A percentile compares a stretch with the other conserved stretches of the same genome.
phyloP scores from a whole-genome alignment of 1,139 yeast genomes.

The Geotrichum siamense region DNA sequence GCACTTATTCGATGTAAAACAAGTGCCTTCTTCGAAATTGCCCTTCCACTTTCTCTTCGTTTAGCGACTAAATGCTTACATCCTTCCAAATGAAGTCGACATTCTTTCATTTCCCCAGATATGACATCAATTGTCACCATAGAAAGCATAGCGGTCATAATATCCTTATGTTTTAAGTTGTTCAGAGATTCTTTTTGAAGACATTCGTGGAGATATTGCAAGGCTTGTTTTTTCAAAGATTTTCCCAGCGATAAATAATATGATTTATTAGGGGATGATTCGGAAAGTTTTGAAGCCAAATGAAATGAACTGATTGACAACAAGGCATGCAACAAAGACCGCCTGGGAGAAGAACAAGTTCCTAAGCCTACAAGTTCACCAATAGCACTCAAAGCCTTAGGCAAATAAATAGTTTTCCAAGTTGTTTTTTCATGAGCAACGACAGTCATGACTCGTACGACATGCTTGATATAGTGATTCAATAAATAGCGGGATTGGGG shows the following conservation, averaged over 20 bases:
- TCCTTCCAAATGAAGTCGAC: conserved; percentile 64
- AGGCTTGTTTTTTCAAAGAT: conserved; percentile 67
- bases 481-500: conserved; percentile 48
- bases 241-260: conserved; percentile 67
- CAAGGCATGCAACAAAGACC: conserved; percentile 70
- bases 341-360: conserved; percentile 64
- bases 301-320: conserved; percentile 80
- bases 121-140: conserved; percentile 86
- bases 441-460: conserved; percentile 84
- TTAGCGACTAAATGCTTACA: conserved; percentile 69
- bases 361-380: conserved; percentile 78
- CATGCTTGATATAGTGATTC: conserved; percentile 68
- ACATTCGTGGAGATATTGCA: conserved; percentile 58
- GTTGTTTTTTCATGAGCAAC: conserved; percentile 76
- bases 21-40: conserved; percentile 66
- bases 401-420: conserved; percentile 79
- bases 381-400: conserved; percentile 70
- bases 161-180: conserved; percentile 61
- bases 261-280: conserved; percentile 56
- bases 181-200: conserved; percentile 39
- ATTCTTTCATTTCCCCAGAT: conserved; percentile 88
- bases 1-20: conserved; percentile 72
- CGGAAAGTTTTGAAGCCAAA: conserved; percentile 61
- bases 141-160: conserved; percentile 72
- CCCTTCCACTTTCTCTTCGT: conserved; percentile 59